Evolutionary conservation across 106 monocot genomes (phyloP), one percentile per base, ranked within the genome.

Genomic region (Triglochin maritima): DNA sequence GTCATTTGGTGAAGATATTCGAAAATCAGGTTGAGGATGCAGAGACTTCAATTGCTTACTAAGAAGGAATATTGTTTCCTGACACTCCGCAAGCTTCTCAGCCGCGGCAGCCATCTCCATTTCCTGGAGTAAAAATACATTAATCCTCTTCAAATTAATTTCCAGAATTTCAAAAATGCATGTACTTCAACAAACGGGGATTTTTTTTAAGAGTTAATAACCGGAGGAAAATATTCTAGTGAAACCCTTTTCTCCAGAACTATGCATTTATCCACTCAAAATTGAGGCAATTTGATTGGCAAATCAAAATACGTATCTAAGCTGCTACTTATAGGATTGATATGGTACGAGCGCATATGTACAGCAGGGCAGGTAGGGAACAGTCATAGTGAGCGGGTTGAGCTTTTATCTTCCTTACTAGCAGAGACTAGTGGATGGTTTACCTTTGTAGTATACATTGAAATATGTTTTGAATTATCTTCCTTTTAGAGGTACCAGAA

Each of bases 71-170:
- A 96, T 96, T 8, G 95, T 88, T 70, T 96, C 90, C 64, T 96
- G 95, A 75, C 95, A 96, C 50, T 78, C 87, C 5, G 90, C 90
- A 17, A 96, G 90, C 74, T 90, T 96, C 50, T 96, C 90, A 50
- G 95, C 78, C 69, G 95, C 87, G n/a, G 90, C 79, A 65, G 95
- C 78, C 58, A 96, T 85, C 72, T 96, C 95, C 53, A 57, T 90
- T 67, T 96, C 85, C 90, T 95, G 71, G 46, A 45, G 56, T 52
- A 52, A 62, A 44, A 53, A 29, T 29, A 29, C 29, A 29, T 29
- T 29, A 29, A 29, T 29, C 29, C 29, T 29, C 29, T 29, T 29
- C 0, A 29, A 29, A 29, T 29, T 29, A 1, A 29, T 29, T 15
- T 64, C n/a, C 4, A 15, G 7, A 47, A 64, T 5, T n/a, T 3